Percentiles rank a stretch among this genome's conserved stretches.
phyloP scores from a whole-genome alignment of 2,329 filamentous ascomycete genomes.

The Ophiostoma sp. region DNA sequence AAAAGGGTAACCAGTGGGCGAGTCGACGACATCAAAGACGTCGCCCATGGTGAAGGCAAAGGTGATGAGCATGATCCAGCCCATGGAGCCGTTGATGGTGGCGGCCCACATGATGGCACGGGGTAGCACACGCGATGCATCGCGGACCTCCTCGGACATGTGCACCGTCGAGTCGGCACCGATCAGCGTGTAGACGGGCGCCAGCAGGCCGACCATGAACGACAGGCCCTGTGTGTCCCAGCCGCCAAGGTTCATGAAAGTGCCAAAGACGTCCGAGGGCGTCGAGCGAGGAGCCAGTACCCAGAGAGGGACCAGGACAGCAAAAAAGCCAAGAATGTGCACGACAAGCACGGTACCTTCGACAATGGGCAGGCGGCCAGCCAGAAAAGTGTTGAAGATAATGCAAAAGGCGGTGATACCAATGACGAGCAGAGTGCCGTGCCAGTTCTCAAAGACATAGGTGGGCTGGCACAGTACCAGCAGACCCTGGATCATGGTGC shows the following conservation, averaged over 20 bases:
- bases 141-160: constrained; percentile 39
- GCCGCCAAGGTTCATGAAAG: constrained; percentile 45
- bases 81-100: constrained; percentile 36
- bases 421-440: constrained; percentile 47
- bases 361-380: constrained; percentile 43
- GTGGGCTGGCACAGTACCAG: constrained; percentile 38
- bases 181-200: constrained; percentile 37
- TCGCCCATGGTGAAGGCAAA: constrained; percentile 37
- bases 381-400: constrained; percentile 47
- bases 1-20: constrained; percentile 50
- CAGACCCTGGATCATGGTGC: constrained; percentile 45
- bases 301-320: constrained; percentile 31
- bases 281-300: constrained; percentile 29
- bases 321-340: constrained; percentile 44
- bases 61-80: constrained; percentile 38
- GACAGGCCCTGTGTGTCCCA: constrained; percentile 43
- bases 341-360: constrained; percentile 48
- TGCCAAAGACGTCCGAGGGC: constrained; percentile 38
- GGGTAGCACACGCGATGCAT: constrained; percentile 36
- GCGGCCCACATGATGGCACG: constrained; percentile 36
- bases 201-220: constrained; percentile 44
- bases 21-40: constrained; percentile 28
- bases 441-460: constrained; percentile 42
- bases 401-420: constrained; percentile 43
- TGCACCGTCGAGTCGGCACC: constrained; percentile 36